Evolutionary conservation across 129 eudicot genomes (phyloP).

Genomic region (Ambrosia trifida): DNA sequence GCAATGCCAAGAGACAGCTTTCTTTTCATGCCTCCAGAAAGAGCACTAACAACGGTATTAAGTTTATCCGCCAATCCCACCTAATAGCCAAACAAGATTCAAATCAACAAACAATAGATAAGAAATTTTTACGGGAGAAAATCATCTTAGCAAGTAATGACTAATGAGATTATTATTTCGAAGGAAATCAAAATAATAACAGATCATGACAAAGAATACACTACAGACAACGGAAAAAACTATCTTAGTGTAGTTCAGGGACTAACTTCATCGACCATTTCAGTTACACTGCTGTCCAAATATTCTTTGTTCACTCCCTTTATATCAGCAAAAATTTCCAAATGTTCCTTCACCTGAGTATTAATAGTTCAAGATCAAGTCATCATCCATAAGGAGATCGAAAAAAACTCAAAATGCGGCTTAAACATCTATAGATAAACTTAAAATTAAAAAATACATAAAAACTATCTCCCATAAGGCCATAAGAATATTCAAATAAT

Average conservation of each 20-base stretch:
- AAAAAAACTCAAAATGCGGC: background rate
- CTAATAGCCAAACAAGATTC: constrained; percentile 37
- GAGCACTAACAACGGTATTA: constrained; percentile 76
- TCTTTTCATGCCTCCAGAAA: constrained; percentile 99
- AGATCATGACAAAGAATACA: background rate
- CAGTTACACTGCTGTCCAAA: constrained; percentile 61
- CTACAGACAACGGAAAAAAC: constrained; percentile 8
- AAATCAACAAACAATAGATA: background rate
- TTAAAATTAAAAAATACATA: background rate
- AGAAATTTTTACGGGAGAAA: background rate
- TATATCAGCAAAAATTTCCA: constrained; percentile 85
- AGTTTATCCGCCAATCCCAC: constrained; percentile 96
- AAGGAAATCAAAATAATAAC: constrained; percentile 6
- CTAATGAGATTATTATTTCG: background rate
- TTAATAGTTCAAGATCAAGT: constrained; percentile 25
- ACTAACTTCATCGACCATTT: constrained; percentile 97
- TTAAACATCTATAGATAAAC: constrained; percentile 18
- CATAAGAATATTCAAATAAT: background rate
- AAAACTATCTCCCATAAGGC: background rate
- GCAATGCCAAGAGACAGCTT: constrained; percentile 97
- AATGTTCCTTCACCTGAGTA: constrained; percentile 90
- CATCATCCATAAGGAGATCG: constrained; percentile 20
- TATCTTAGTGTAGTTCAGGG: constrained; percentile 25
- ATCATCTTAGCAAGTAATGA: constrained; percentile 12
- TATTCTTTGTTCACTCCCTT: constrained; percentile 86